A percentile compares a stretch with the other conserved stretches of the same genome.
These are phyloP conservation scores for Sonneratia alba DNA, from an alignment of 345 rosid species.

Conservation along the genomic window DNA sequence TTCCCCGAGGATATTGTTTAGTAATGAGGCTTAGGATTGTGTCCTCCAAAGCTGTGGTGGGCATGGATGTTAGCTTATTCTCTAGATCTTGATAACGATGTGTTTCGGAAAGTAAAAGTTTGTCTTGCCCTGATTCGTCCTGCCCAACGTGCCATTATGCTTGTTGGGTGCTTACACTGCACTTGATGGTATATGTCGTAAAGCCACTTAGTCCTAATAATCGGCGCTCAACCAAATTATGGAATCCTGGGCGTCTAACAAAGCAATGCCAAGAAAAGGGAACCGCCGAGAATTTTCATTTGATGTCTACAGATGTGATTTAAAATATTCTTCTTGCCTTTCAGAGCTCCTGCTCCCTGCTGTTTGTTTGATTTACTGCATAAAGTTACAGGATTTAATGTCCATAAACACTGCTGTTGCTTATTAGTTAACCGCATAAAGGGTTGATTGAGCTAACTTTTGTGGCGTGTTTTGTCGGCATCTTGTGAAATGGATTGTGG, in stretches of 20 bases:
- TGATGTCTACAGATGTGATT: background rate
- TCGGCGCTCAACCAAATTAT: background rate
- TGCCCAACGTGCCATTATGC: background rate
- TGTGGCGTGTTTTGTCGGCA: too few relatives aligned
- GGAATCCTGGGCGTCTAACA: background rate
- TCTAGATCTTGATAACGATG: background rate
- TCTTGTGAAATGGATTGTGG: too few relatives aligned
- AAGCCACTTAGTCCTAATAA: background rate
- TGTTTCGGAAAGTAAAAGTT: background rate
- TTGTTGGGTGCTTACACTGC: background rate
- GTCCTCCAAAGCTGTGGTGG: background rate
- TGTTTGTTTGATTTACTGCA: background rate
- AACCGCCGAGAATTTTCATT: background rate
- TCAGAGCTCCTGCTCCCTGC: background rate
- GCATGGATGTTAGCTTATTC: background rate
- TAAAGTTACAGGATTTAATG: too few relatives aligned
- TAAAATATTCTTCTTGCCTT: background rate
- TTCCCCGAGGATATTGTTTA: background rate
- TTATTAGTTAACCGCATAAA: too few relatives aligned
- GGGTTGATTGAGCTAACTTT: too few relatives aligned
- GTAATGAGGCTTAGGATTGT: background rate
- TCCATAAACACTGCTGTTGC: too few relatives aligned
- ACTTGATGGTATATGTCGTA: background rate
- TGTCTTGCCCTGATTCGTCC: background rate
- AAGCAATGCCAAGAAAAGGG: background rate